Base-by-base conservation (phyloP, 202 grass and related monocot genomes). In the Carex arenaria region DNA sequence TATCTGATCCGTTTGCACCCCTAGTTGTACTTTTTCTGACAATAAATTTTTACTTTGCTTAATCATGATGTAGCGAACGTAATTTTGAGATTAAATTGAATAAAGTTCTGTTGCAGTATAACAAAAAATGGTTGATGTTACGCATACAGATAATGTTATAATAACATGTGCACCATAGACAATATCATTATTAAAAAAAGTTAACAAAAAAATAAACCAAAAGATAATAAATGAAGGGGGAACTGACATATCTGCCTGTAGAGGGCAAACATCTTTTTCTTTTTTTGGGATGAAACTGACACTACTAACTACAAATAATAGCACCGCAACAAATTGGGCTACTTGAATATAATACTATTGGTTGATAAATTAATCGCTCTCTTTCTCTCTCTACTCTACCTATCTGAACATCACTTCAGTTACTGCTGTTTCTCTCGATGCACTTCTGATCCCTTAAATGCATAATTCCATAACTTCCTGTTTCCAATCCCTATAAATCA, bases 401-500 rank as follows among this genome's bases (percentile, higher is more conserved):
- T 17, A 54, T 31, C 14, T 18, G 5, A 32, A 57, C 23, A 12
- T 72, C n/a, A 68, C 22, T 55, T 64, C 80, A 82, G 80, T 82
- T 82, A 30, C 60, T 67, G 40, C 62, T 76, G 63, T 82, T 51
- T 82, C 42, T 67, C 80, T 53, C 52, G 28, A 82, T 68, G 4
- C 17, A 45, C 7, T 62, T 52, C 61, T 66, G 40, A 67, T 28
- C 80, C 22, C 22, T 82, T 82, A 82, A 68, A 82, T 82, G 57
- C 62, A 13, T 11, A 47, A 8, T 23, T 43, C 0, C 5, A 49
- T 80, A 80, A 64, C 57, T 62, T 23, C 3, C 78, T 3, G 31
- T 80, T 62, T 51, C 23, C 28, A 55, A 51, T 31, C 62, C 14
- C 61, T 82, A 67, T 82, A 80, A 64, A 80, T 82, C 49, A 55